These are phyloP conservation scores for Sarcomyxa edulis DNA, from an alignment of 768 basidiomycete species.

Conservation along the genomic window DNA sequence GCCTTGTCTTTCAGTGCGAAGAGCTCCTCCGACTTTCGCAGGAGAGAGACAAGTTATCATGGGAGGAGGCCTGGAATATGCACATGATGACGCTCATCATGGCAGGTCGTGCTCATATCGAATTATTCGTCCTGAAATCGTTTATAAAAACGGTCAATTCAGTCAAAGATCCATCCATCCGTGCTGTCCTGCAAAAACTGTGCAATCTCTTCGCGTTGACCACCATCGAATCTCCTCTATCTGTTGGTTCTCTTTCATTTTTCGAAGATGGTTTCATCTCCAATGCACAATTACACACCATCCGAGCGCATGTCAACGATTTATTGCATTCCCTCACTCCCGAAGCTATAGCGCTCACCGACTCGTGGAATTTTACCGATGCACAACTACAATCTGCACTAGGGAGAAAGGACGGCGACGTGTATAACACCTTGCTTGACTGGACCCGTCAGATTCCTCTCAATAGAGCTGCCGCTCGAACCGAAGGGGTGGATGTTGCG, in stretches of 20 bases:
- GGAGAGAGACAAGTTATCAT: constrained; percentile 4
- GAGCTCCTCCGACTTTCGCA: constrained; percentile 8
- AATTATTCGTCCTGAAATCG: constrained; percentile 14
- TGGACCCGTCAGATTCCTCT: no score
- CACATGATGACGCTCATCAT: constrained; percentile 19
- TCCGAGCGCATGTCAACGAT: constrained; percentile 9
- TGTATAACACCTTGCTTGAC: no score
- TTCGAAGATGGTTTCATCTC: constrained; percentile 17
- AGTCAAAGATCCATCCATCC: constrained; percentile 6
- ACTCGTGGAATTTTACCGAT: no score
- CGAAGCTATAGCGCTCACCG: no score
- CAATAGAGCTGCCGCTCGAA: no score
- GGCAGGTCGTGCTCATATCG: constrained; percentile 19
- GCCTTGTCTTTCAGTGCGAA: no score
- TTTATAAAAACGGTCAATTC: constrained; percentile 12
- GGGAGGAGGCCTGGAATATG: constrained; percentile 17
- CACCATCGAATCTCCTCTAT: constrained; percentile 16
- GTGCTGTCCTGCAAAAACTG: constrained; percentile 10
- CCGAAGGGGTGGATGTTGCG: no score
- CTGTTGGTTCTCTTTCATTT: constrained; percentile 15
- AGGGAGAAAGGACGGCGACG: no score
- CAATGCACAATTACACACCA: constrained; percentile 8
- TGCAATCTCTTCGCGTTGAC: constrained; percentile 19
- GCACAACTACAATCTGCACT: no score
- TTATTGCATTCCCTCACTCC: constrained; percentile 11